Base-by-base conservation (phyloP, 495 filamentous ascomycete species). In the Podospora pseudopauciseta region DNA sequence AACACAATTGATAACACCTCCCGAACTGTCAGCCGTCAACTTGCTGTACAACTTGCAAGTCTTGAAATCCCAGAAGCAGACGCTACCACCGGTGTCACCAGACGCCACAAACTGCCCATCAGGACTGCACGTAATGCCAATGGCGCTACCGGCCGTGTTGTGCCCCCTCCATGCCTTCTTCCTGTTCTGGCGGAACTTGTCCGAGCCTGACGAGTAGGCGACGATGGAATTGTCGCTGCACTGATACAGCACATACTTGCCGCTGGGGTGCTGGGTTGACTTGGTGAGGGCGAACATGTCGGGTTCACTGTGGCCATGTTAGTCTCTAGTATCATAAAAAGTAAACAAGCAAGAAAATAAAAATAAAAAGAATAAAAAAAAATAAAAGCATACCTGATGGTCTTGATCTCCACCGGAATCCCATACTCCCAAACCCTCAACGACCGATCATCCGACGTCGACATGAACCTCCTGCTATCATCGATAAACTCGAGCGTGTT, bases 51-150 rank as follows among this genome's bases (percentile, higher is more conserved):
- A 92, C 80, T 97, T 98, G 73, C 94, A 93, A 53, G 92, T 97
- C 87, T 98, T 99, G 88, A 92, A 98, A 78, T 97, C 94, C 94
- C 94, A 99, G 81, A 97, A 97, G 78, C 92, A 97, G 58, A 94
- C 88, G 72, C 86, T 97, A 26, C 95, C 95, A 54, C 84, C 93
- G 54, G 84, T 89, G 76, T 98, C 96, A 65, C 95, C 95, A 44
- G 85, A 89, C 15, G 84, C 87, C 63, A 98, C 83, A 75, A 97
- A 93, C 74, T 94, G 91, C 3, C 95, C 95, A 74, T 97, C 95
- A 1, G 95, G 95, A 66, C 87, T 91, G 78, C 94, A 90, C 54
- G 88, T 89, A 61, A 99, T 83, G 72, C 97, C 95, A 72, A 97
- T 91, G 28, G 90, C 93, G 75, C 96, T 97, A 16, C 95, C 95